Evolutionary conservation across 495 filamentous ascomycete genomes (phyloP).

Genomic region (Sordaria brevicollis): DNA sequence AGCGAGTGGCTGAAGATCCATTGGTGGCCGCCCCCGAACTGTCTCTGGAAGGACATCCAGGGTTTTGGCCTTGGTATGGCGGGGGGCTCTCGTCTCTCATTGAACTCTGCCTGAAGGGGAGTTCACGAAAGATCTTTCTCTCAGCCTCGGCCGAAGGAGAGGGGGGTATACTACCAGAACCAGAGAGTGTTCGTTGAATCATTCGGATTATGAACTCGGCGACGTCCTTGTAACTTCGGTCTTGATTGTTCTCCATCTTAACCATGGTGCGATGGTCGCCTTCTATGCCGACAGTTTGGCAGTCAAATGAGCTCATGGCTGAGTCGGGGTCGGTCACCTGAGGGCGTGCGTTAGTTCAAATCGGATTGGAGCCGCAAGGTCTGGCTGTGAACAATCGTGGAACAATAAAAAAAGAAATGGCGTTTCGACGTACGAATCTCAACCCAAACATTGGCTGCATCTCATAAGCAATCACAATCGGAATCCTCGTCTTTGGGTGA

Average conservation of each 20-base stretch:
- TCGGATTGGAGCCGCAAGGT: background rate
- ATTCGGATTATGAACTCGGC: conserved; percentile 5
- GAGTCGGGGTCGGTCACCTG: conserved; percentile 7
- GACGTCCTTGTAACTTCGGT: conserved; percentile 4
- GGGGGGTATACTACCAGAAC: background rate
- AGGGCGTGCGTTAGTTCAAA: background rate
- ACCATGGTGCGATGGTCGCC: conserved; percentile 11
- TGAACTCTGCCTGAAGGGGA: background rate
- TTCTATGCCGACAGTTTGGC: conserved; percentile 1
- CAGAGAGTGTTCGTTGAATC: conserved; percentile 5
- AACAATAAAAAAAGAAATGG: background rate
- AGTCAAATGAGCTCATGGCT: conserved; percentile 3
- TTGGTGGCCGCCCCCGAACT: background rate
- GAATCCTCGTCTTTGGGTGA: background rate
- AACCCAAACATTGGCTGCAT: conserved; percentile 5
- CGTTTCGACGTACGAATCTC: conserved; percentile 2
- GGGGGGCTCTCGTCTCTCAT: background rate
- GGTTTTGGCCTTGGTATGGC: background rate
- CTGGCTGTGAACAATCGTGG: background rate
- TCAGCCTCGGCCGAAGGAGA: background rate
- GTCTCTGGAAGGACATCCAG: background rate
- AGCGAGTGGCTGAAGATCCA: background rate
- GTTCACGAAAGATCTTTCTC: background rate
- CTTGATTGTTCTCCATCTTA: conserved; percentile 7
- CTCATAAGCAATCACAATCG: conserved; percentile 6